Conservation (phyloP, 1,284 basidiomycete genomes). For the Tausonia pullulans region DNA sequence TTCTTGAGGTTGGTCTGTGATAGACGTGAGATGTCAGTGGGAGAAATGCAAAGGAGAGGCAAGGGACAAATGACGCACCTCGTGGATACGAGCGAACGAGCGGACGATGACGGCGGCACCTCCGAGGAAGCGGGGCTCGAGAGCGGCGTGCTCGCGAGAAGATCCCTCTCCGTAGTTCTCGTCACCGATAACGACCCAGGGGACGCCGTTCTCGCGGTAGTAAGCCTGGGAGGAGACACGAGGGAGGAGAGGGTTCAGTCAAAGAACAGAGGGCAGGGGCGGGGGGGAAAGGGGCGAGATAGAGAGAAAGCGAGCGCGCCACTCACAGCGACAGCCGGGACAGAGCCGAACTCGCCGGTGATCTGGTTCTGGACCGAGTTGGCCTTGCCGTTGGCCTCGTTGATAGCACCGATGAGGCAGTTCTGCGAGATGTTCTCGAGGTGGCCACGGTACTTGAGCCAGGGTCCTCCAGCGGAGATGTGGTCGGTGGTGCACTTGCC, state of each 20-base stretch:
- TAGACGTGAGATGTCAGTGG: background rate
- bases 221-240: conserved; percentile 26
- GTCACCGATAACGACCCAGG: conserved; percentile 90
- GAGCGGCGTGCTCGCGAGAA: conserved; percentile 93
- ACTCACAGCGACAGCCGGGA: conserved; percentile 62
- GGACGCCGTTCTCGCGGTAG: conserved; percentile 81
- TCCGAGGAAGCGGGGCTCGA: conserved; percentile 94
- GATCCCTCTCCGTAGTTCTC: conserved; percentile 98
- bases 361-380: conserved; percentile 90
- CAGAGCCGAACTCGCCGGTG: conserved; percentile 74
- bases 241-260: background rate
- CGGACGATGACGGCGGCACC: conserved; percentile 90
- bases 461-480: conserved; percentile 92
- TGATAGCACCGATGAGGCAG: conserved; percentile 34
- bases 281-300: background rate
- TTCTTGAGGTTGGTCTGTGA: conserved; percentile 79
- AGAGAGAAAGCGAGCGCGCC: conserved; percentile 24
- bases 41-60: background rate
- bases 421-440: conserved; percentile 84
- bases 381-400: conserved; percentile 52
- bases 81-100: conserved; percentile 95
- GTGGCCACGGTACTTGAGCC: conserved; percentile 99
- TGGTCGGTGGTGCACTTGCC: conserved; percentile 95
- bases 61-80: conserved; percentile 36
- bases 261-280: conserved; percentile 8